Evolutionary conservation across 2,329 filamentous ascomycete species (phyloP).

Genomic region (Aureobasidium uvarum): DNA sequence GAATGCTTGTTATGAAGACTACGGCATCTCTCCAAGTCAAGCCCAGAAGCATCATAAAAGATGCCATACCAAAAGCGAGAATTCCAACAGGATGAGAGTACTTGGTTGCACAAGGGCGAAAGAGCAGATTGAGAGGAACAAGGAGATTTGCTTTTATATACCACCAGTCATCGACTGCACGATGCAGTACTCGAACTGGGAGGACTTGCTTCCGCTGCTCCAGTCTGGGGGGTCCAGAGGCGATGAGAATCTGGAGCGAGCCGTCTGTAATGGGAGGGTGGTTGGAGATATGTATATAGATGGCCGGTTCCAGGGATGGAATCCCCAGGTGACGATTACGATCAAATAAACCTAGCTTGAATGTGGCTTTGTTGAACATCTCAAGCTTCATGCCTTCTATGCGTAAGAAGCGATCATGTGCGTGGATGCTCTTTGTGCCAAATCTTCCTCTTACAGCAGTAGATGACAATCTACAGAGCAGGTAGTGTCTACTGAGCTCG

Average conservation of each 20-base stretch:
- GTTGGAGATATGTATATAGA: not conserved
- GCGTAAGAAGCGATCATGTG: not conserved
- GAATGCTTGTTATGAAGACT: not conserved
- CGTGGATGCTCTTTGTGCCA: not conserved
- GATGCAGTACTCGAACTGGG: not conserved
- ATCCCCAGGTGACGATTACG: not conserved
- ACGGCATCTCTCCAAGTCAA: not conserved
- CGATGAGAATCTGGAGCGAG: not conserved
- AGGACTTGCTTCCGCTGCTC: not conserved
- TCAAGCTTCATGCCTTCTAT: not conserved
- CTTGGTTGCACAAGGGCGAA: not conserved
- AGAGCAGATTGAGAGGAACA: constrained; percentile 3
- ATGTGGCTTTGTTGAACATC: not conserved
- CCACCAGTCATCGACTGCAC: not conserved
- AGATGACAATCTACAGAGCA: not conserved
- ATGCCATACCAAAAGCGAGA: not conserved
- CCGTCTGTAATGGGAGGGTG: not conserved
- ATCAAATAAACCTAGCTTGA: not conserved
- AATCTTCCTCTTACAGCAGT: not conserved
- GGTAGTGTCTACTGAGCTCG: not conserved
- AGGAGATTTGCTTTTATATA: constrained; percentile 6
- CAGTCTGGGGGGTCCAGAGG: not conserved
- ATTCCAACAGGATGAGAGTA: not conserved
- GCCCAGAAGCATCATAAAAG: not conserved
- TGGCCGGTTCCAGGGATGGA: not conserved